These are phyloP conservation scores for Cytidiella melzeri DNA, from an alignment of 768 basidiomycete species.

Conservation along the genomic window DNA sequence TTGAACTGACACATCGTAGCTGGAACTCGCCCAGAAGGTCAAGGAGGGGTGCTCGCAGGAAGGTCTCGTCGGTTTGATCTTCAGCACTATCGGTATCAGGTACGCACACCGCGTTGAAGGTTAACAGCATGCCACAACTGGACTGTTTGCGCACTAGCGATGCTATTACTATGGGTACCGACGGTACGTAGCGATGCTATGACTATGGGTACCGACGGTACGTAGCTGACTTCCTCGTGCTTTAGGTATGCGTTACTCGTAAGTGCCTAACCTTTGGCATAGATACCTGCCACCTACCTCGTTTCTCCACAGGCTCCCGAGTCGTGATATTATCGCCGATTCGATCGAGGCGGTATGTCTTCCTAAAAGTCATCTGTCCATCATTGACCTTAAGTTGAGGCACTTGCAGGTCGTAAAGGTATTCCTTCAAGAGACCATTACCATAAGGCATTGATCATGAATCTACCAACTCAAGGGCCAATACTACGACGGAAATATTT, in stretches of 20 bases:
- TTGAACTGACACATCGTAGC: constrained; percentile 32
- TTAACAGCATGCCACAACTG: not conserved
- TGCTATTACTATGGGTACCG: constrained; percentile 86
- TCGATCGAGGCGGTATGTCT: constrained; percentile 71
- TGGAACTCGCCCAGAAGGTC: constrained; percentile 72
- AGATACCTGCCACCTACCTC: not conserved
- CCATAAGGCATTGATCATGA: not conserved
- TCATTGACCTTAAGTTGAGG: constrained; percentile 46
- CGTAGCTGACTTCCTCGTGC: not conserved
- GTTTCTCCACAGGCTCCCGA: constrained; percentile 55
- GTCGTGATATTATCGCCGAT: constrained; percentile 85
- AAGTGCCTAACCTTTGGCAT: constrained; percentile 23
- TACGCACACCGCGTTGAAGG: constrained; percentile 20
- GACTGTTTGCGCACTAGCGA: constrained; percentile 39
- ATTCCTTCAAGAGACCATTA: not conserved
- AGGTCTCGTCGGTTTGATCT: constrained; percentile 74
- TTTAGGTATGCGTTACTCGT: constrained; percentile 85
- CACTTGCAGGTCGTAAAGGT: constrained; percentile 3
- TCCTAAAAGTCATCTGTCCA: constrained; percentile 28
- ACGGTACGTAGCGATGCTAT: constrained; percentile 44
- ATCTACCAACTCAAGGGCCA: constrained; percentile 62
- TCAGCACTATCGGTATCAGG: constrained; percentile 86
- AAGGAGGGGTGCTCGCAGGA: constrained; percentile 81
- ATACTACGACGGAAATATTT: constrained; percentile 84
- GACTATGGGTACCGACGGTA: not conserved